Evolutionary conservation across 2,329 filamentous ascomycete genomes (phyloP).

Genomic region (Phaeosphaeriaceae sp.): DNA sequence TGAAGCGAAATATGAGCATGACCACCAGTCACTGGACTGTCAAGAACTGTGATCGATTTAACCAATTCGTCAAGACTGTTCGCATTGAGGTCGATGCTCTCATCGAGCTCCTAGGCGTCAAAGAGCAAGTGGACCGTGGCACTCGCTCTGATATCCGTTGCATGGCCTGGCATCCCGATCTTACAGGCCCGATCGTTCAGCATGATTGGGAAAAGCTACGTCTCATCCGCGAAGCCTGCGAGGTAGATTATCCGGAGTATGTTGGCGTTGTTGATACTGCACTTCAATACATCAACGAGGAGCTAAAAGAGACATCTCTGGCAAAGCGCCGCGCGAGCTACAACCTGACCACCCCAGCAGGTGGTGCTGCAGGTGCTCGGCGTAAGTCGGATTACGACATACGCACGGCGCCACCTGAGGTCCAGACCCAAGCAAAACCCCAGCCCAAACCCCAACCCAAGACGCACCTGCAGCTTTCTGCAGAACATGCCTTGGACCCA

Average conservation of each 20-base stretch:
- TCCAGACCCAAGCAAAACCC: neutral
- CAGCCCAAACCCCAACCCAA: neutral
- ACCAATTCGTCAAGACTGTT: conserved; percentile 50
- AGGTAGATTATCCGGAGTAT: conserved; percentile 54
- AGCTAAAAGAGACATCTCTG: conserved; percentile 36
- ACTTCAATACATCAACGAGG: conserved; percentile 51
- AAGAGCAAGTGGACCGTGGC: conserved; percentile 53
- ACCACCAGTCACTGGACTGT: conserved; percentile 51
- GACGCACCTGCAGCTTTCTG: conserved; percentile 29
- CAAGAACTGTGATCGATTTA: conserved; percentile 50
- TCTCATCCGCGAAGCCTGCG: conserved; percentile 53
- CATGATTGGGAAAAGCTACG: conserved; percentile 51
- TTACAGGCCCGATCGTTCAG: conserved; percentile 39
- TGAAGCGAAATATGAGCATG: conserved; percentile 45
- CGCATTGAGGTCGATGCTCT: conserved; percentile 53
- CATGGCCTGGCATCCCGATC: conserved; percentile 58
- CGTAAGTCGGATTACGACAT: conserved; percentile 33
- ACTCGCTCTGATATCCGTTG: conserved; percentile 54
- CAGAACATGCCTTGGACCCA: conserved; percentile 25
- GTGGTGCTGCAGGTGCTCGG: conserved; percentile 16
- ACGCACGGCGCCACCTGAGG: conserved; percentile 15
- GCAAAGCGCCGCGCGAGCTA: conserved; percentile 24
- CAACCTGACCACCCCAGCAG: conserved; percentile 11
- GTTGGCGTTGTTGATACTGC: conserved; percentile 51
- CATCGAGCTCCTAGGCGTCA: conserved; percentile 51